Evolutionary conservation across 495 filamentous ascomycete species (phyloP), one percentile per base, ranked within the genome.

Genomic region (Pseudevernia furfuracea): DNA sequence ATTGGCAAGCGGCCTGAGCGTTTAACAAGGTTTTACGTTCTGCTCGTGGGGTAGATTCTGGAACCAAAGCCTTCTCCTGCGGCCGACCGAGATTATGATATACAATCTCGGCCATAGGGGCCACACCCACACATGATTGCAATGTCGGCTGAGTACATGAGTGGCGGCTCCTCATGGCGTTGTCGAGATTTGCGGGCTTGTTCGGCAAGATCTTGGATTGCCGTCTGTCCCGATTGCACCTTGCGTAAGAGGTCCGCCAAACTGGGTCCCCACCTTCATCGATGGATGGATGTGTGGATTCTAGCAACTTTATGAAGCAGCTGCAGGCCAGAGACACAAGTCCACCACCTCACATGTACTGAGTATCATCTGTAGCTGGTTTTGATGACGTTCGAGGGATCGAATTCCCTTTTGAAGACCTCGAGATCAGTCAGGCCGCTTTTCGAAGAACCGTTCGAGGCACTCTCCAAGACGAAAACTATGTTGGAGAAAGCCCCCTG

Each of bases 401-500:
- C 69, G 60, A 79, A 77, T 52, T 75, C 75, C 46, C 69, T 57
- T 60, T 72, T 71, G 70, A 79, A 79, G 12, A 74, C 66, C 48
- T 78, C 76, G 12, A 69, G 62, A 59, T 79, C 77, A 14, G 73
- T 70, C 34, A 67, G 39, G 19, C 72, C 74, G 25, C 66, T 71
- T 60, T 73, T 70, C 12, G 65, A 39, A 39, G 68, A 64, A 17
- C 66, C 67, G 12, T 69, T 66, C 34, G 55, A 55, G 9, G 66
- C 69, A 44, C 59, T 75, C 53, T 83, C 87, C 65, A 91, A 85
- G 3, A 87, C 87, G 70, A 91, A 91, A 1, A 88, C 84, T 9
- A 89, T 81, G 67, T 85, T 85, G 38, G 78, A 71, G 70, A 91
- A 88, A 60, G 82, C 81, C 34, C 87, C 86, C n/a, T 77, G 73